These are phyloP conservation scores for Pseudofabraea citricarpa DNA, from an alignment of 2,329 filamentous ascomycete genomes.

Conservation along the genomic window DNA sequence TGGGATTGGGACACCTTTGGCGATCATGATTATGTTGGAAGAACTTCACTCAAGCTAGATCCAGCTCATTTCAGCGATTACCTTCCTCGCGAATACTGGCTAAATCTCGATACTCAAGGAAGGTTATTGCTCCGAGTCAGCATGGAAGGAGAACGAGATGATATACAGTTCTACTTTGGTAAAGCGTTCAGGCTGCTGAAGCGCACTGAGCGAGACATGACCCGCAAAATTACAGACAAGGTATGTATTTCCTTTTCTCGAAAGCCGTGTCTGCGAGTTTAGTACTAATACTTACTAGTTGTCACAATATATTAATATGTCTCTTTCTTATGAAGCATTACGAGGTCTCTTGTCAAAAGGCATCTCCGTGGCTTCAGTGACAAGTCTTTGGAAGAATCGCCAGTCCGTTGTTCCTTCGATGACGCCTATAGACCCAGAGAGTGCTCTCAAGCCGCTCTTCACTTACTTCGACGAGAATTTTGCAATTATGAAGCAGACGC, in stretches of 20 bases:
- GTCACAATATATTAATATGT: constrained; percentile 86
- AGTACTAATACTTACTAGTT: constrained; percentile 47
- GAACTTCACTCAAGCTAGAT: constrained; percentile 96
- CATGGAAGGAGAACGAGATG: constrained; percentile 97
- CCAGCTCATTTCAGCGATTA: constrained; percentile 97
- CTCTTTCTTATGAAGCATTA: constrained; percentile 78
- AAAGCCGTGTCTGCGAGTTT: no score
- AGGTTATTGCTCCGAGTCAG: constrained; percentile 84
- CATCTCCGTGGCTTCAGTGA: constrained; percentile 68
- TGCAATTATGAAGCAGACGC: constrained; percentile 94
- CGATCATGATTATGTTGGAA: constrained; percentile 94
- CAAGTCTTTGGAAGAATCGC: constrained; percentile 62
- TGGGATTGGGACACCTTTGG: constrained; percentile 98
- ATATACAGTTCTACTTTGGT: constrained; percentile 98
- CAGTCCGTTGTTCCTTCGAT: constrained; percentile 50
- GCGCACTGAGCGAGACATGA: constrained; percentile 96
- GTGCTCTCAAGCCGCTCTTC: constrained; percentile 79
- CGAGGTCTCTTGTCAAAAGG: constrained; percentile 65
- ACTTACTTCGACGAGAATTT: constrained; percentile 98
- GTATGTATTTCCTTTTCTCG: no score
- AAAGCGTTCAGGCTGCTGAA: constrained; percentile 95
- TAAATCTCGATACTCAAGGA: constrained; percentile 94
- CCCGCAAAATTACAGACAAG: constrained; percentile 96
- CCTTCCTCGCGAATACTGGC: constrained; percentile 92
- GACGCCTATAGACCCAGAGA: constrained; percentile 70